Base-by-base conservation (phyloP, 2,329 filamentous ascomycete species). In the Penicillium thymicola region DNA sequence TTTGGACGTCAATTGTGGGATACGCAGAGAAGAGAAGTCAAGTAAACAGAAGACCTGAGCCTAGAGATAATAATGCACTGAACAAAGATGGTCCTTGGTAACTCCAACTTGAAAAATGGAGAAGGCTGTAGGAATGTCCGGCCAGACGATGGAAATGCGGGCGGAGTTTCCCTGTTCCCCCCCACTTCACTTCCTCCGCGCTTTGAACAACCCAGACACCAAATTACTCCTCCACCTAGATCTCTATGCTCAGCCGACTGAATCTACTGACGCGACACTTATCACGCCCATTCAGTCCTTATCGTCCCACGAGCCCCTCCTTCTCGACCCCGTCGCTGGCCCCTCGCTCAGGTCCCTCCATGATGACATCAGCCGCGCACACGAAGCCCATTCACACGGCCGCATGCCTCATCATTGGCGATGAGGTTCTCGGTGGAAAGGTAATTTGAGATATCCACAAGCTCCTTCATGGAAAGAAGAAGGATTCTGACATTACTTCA, bases 381-480 rank as follows among this genome's bases (percentile, higher is more conserved):
- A 68, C 67, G 49, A 79, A 86, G 69, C 86, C 83, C 58, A 95
- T 97, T 65, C 87, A 91, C 70, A 97, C 92, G 45, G 94, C 93
- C 11, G 93, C 89, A 55, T 96, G 91, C 74, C 77, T 97, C 62
- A 92, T 99, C 58, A 97, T 99, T 67, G 93, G 93, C n/a, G 93
- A 97, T 76, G 93, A 97, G 75, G 92, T 97, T 5, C 81, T 97
- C 4, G 92, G 92, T 23, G 93, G 94, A 67, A 97, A 97, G 88
- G 92, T 91, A 73, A 62, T 79, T 69, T 7, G n/a, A 32, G 0
- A 55, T 41, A 34, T 45, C 11, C 21, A 11, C 8, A 44, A 11
- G 5, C 10, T 25, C 34, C 30, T 3, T 14, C 18, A 46, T 32
- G 5, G 23, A 5, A 18, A 47, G 28, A 44, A 40, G 21, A 45